Conservation (phyloP, 148 eudicot genomes). For the Fagopyrum tataricum region DNA sequence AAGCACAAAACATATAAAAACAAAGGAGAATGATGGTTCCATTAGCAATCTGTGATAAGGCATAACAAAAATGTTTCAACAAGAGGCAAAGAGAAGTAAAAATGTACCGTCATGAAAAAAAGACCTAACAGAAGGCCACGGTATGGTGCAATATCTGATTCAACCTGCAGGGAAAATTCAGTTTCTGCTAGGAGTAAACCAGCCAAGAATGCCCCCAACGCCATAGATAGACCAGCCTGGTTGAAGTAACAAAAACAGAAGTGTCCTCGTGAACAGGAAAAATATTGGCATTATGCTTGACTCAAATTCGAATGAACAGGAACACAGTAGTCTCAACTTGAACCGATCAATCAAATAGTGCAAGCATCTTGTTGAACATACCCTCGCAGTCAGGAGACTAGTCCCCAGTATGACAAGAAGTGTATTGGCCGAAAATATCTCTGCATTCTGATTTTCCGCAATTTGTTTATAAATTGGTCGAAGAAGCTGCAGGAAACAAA, state of each 20-base stretch:
- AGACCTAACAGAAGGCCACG: slow-evolving; percentile 98
- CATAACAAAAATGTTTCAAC: too few relatives aligned
- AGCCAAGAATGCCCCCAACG: slow-evolving; percentile 96
- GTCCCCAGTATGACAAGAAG: slow-evolving; percentile 95
- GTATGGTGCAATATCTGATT: slow-evolving; percentile 99
- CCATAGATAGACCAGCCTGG: slow-evolving; percentile 99
- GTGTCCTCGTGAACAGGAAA: neutral
- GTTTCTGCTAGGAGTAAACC: slow-evolving; percentile 99
- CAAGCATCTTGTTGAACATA: slow-evolving; percentile 22
- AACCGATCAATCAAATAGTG: neutral
- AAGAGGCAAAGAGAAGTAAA: neutral
- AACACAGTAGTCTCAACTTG: neutral
- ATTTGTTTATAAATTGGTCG: slow-evolving; percentile 96
- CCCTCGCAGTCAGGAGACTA: slow-evolving; percentile 98
- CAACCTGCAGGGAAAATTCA: slow-evolving; percentile 95
- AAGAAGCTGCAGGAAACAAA: slow-evolving; percentile 56
- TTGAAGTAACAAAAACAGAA: slow-evolving; percentile 11
- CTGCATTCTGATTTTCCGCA: slow-evolving; percentile 96
- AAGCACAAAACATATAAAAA: neutral
- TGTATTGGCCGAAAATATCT: slow-evolving; percentile 94
- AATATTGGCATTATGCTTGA: neutral
- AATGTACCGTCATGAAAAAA: slow-evolving; percentile 91
- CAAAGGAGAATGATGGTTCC: neutral
- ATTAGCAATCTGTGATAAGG: neutral
- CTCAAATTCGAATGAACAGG: neutral